Percentiles rank a stretch among this genome's conserved stretches.
These are phyloP conservation scores for Phyllosticta citribraziliensis DNA, from an alignment of 2,329 filamentous ascomycete species.

Conservation along the genomic window DNA sequence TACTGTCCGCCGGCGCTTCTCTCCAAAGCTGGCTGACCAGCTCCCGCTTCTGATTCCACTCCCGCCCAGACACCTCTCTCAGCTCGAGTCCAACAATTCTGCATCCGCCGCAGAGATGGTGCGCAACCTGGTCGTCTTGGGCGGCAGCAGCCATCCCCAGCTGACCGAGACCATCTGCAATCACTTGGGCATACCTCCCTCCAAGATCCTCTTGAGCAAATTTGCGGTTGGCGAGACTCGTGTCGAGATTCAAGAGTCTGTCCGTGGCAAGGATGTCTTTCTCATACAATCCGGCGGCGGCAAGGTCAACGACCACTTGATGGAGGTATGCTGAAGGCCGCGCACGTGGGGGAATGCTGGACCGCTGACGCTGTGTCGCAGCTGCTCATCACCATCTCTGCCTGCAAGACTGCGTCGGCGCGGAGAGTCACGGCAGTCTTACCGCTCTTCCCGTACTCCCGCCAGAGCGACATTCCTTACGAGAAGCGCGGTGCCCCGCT, in stretches of 20 bases:
- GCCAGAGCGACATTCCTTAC: slow-evolving; percentile 93
- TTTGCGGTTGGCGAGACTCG: slow-evolving; percentile 93
- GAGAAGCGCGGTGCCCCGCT: slow-evolving; percentile 90
- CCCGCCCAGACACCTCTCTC: not conserved
- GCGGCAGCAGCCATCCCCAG: slow-evolving; percentile 84
- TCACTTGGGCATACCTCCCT: slow-evolving; percentile 75
- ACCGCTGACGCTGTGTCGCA: slow-evolving; percentile 7
- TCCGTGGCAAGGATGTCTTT: slow-evolving; percentile 96
- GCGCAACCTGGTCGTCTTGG: slow-evolving; percentile 87
- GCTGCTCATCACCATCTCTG: slow-evolving; percentile 95
- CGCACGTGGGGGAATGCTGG: slow-evolving; percentile 3
- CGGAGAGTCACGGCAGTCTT: slow-evolving; percentile 88
- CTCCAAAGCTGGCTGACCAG: slow-evolving; percentile 7
- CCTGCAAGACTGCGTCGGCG: slow-evolving; percentile 89
- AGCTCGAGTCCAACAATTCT: not conserved
- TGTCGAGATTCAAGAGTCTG: slow-evolving; percentile 92
- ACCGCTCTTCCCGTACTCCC: slow-evolving; percentile 91
- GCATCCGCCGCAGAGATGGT: slow-evolving; percentile 53
- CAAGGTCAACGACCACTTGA: slow-evolving; percentile 89
- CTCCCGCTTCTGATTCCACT: not conserved
- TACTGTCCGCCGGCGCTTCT: slow-evolving; percentile 7
- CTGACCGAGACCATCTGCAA: slow-evolving; percentile 81
- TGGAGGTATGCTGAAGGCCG: slow-evolving; percentile 46
- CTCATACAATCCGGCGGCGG: slow-evolving; percentile 92
- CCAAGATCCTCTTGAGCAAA: slow-evolving; percentile 76